Evolutionary conservation across 192 early-diverging fungal genomes (phyloP).

Genomic region (Coemansia sp.): DNA sequence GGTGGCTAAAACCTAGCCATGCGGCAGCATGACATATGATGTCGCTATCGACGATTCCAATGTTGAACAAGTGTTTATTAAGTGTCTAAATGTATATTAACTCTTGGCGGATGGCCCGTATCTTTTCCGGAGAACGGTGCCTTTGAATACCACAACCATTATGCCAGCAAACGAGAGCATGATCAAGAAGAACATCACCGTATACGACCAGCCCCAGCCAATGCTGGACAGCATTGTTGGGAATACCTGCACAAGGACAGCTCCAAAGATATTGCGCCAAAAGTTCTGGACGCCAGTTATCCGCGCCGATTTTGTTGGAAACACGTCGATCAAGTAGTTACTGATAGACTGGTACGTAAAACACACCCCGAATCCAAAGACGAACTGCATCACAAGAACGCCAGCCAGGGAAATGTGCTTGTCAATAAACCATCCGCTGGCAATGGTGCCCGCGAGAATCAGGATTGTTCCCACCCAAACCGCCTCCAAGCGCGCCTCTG

Average conservation of each 20-base stretch:
- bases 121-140: conserved; percentile 25
- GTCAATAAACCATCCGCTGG: conserved; percentile 46
- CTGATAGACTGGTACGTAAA: conserved; percentile 38
- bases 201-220: conserved; percentile 52
- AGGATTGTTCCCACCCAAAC: no score
- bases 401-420: conserved; percentile 24
- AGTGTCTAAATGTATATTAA: no score
- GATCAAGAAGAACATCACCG: conserved; percentile 32
- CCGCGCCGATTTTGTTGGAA: conserved; percentile 23
- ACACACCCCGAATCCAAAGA: conserved; percentile 44
- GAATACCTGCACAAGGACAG: no score
- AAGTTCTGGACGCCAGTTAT: no score
- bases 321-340: conserved; percentile 52
- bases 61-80: no score
- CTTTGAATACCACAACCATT: conserved; percentile 34
- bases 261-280: no score
- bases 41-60: no score
- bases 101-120: conserved; percentile 15
- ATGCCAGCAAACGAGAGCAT: conserved; percentile 20
- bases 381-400: conserved; percentile 37
- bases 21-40: no score
- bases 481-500: no score
- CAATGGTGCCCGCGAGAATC: background rate
- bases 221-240: conserved; percentile 14
- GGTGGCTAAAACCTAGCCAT: no score